A percentile compares a stretch with the other conserved stretches of the same genome.
Conservation (phyloP, 257 asterid genomes). For the Plectranthus barbatus region DNA sequence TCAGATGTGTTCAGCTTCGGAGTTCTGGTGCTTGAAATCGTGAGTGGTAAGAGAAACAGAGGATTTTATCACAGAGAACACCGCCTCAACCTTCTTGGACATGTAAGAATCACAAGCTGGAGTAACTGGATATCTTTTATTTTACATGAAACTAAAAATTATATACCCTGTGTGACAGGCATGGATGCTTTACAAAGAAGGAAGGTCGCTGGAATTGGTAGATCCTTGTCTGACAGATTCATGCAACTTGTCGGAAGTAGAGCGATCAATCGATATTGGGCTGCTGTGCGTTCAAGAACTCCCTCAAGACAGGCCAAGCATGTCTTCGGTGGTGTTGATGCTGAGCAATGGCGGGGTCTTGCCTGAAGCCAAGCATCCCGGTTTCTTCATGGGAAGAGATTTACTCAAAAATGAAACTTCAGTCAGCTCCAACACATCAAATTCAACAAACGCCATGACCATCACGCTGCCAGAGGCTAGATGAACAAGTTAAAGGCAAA, state of each 20-base stretch:
- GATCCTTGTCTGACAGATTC: constrained; percentile 7
- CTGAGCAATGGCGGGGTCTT: constrained; percentile 11
- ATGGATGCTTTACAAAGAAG: constrained; percentile 32
- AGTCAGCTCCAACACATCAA: neutral
- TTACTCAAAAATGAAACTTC: neutral
- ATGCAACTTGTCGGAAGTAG: neutral
- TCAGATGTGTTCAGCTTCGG: constrained; percentile 32
- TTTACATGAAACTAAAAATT: no score
- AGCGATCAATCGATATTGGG: constrained; percentile 20
- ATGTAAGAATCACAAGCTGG: constrained; percentile 8
- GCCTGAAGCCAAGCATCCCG: constrained; percentile 17
- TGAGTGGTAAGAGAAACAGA: constrained; percentile 20
- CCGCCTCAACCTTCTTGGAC: constrained; percentile 25
- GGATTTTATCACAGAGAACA: constrained; percentile 12
- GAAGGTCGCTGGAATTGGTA: constrained; percentile 21
- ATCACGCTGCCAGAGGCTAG: constrained; percentile 11
- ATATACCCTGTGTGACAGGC: constrained; percentile 13
- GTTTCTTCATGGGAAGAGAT: constrained; percentile 20
- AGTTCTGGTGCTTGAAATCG: constrained; percentile 18
- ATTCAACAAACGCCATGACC: constrained; percentile 10
- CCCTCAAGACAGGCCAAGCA: constrained; percentile 22
- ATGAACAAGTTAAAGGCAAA: no score
- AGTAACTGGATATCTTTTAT: no score
- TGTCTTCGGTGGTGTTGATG: constrained; percentile 7
- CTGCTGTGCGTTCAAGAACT: constrained; percentile 23